Conservation (phyloP, 1,139 yeast genomes). For the Magnusiomyces suaveolens region DNA sequence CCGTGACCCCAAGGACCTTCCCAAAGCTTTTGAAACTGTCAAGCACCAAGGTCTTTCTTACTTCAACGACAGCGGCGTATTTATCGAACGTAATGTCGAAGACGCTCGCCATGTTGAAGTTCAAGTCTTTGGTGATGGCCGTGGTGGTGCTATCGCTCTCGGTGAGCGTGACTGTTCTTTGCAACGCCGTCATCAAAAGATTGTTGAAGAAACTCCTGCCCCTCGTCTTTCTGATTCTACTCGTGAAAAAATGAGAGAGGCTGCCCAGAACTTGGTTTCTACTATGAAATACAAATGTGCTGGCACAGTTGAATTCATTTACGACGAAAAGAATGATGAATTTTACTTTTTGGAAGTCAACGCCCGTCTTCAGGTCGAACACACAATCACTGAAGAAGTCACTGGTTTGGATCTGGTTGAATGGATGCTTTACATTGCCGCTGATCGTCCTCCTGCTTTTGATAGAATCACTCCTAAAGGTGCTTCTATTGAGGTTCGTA, state of each 20-base stretch:
- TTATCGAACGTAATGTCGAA: slow-evolving; percentile 86
- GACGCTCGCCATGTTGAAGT: slow-evolving; percentile 93
- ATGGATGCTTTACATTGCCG: slow-evolving; percentile 92
- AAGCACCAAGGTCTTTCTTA: slow-evolving; percentile 88
- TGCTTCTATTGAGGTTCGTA: slow-evolving; percentile 92
- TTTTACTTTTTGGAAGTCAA: slow-evolving; percentile 93
- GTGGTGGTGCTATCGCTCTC: slow-evolving; percentile 80
- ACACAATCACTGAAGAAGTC: slow-evolving; percentile 91
- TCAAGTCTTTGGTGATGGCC: slow-evolving; percentile 93
- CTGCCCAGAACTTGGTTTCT: slow-evolving; percentile 75
- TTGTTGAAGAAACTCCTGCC: slow-evolving; percentile 96
- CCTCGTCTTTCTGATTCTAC: slow-evolving; percentile 81
- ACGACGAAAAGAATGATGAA: slow-evolving; percentile 74
- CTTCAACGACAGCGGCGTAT: slow-evolving; percentile 92
- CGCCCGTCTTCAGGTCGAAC: slow-evolving; percentile 95
- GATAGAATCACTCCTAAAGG: slow-evolving; percentile 56
- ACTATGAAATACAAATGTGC: slow-evolving; percentile 87
- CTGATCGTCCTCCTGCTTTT: slow-evolving; percentile 76
- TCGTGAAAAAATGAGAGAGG: slow-evolving; percentile 61
- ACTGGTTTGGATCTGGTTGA: slow-evolving; percentile 92
- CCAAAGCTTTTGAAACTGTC: slow-evolving; percentile 76
- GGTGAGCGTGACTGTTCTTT: slow-evolving; percentile 97
- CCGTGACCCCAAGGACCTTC: slow-evolving; percentile 68
- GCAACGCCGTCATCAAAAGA: slow-evolving; percentile 93
- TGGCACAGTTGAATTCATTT: slow-evolving; percentile 94